These are phyloP conservation scores for Zalaria obscura DNA, from an alignment of 2,329 filamentous ascomycete genomes.

Conservation along the genomic window DNA sequence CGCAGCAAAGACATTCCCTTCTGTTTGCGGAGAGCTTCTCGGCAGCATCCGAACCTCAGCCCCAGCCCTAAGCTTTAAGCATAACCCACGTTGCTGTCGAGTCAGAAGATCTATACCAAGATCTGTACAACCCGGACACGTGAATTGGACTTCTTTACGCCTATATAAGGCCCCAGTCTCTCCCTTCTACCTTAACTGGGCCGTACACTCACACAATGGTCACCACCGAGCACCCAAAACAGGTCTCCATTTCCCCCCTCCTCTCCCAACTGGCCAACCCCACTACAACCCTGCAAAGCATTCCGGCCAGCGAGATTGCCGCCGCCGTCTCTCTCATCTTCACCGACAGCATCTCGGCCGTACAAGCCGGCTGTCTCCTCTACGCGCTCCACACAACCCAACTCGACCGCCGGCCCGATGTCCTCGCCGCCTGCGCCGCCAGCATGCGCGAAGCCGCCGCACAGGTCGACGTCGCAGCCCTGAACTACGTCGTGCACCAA, in stretches of 20 bases:
- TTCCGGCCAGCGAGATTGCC: slow-evolving; percentile 71
- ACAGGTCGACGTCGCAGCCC: slow-evolving; percentile 48
- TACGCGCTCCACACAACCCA: slow-evolving; percentile 87
- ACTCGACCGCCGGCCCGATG: slow-evolving; percentile 69
- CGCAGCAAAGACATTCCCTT: no score
- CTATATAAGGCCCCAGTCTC: no score
- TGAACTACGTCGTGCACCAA: slow-evolving; percentile 46
- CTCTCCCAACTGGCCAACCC: slow-evolving; percentile 57
- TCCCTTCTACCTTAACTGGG: no score
- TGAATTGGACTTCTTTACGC: no score
- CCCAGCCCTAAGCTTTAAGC: no score
- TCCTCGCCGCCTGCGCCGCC: slow-evolving; percentile 70
- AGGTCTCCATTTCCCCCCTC: slow-evolving; percentile 50
- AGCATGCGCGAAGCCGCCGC: slow-evolving; percentile 74
- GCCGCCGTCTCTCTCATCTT: slow-evolving; percentile 86
- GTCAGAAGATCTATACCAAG: no score
- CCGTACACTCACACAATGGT: no score
- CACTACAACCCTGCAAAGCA: slow-evolving; percentile 26
- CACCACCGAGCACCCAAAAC: slow-evolving; percentile 8
- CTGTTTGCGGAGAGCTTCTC: no score
- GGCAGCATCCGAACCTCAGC: no score
- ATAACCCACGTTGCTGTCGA: no score
- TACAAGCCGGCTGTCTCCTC: slow-evolving; percentile 74
- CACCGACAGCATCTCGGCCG: slow-evolving; percentile 73
- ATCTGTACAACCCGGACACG: no score